Conservation (phyloP, 108 stramenopile species). For the Cafeteria roenbergensis region DNA sequence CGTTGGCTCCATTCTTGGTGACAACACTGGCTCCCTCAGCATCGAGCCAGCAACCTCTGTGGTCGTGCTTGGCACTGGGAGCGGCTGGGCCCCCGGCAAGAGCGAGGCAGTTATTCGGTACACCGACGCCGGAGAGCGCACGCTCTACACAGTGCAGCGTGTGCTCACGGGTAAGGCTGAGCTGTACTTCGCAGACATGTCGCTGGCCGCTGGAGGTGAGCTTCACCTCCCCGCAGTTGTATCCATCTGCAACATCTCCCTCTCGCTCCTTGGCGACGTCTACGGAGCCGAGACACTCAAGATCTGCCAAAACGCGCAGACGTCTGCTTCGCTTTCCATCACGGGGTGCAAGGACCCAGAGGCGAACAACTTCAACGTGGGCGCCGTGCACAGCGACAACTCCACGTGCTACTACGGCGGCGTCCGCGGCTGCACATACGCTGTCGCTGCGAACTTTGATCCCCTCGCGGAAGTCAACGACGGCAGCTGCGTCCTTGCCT, state of each 20-base stretch:
- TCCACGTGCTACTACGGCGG: neutral
- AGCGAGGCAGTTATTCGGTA: neutral
- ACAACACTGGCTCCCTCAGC: neutral
- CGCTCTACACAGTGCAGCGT: neutral
- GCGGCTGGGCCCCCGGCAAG: neutral
- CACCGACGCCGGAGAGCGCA: neutral
- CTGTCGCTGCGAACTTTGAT: neutral
- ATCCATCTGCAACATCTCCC: neutral
- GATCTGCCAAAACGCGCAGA: neutral
- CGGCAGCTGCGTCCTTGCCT: neutral
- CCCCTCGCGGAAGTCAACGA: neutral
- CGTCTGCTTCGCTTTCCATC: neutral
- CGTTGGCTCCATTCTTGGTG: neutral
- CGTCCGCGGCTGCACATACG: neutral
- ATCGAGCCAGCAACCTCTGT: neutral
- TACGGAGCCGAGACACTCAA: neutral
- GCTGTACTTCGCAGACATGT: neutral
- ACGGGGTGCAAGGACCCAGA: neutral
- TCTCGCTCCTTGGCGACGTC: neutral
- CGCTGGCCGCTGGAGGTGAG: neutral
- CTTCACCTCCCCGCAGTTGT: neutral
- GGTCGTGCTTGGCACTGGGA: neutral
- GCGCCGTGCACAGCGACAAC: neutral
- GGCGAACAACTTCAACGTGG: neutral
- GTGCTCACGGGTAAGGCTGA: neutral